Evolutionary conservation across 2,329 filamentous ascomycete species (phyloP).

Genomic region (Aspergillus sp.): DNA sequence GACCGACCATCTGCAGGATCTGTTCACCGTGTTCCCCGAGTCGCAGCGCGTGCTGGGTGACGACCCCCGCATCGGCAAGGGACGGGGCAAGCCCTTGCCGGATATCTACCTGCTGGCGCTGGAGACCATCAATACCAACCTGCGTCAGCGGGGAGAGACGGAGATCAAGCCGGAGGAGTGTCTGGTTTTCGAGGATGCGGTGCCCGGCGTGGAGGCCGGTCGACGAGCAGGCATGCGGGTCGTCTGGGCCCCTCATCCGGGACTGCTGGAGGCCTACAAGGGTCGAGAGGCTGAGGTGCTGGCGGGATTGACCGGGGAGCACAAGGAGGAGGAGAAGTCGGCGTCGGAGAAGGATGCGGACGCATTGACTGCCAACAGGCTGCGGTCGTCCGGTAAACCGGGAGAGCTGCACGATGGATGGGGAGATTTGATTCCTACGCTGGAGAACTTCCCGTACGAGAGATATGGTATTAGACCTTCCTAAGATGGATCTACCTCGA

Average conservation of each 20-base stretch:
- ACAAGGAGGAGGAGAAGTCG: conserved; percentile 53
- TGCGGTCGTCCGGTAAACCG: conserved; percentile 47
- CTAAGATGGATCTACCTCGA: conserved; percentile 5
- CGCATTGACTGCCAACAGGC: conserved; percentile 35
- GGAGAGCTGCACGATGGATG: conserved; percentile 62
- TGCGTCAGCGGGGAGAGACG: conserved; percentile 56
- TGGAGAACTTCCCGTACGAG: conserved; percentile 62
- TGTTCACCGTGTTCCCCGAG: conserved; percentile 62
- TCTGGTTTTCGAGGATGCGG: conserved; percentile 93
- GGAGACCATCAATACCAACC: conserved; percentile 74
- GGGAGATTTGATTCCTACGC: conserved; percentile 51
- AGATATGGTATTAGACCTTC: conserved; percentile 55
- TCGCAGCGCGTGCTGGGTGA: conserved; percentile 81
- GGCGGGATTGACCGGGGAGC: conserved; percentile 75
- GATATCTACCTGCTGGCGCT: conserved; percentile 92
- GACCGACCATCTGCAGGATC: conserved; percentile 55
- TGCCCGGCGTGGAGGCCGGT: conserved; percentile 88
- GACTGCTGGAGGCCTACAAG: conserved; percentile 70
- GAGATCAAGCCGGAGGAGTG: conserved; percentile 80
- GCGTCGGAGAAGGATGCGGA: conserved; percentile 40
- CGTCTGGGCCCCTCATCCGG: conserved; percentile 85
- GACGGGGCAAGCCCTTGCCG: conserved; percentile 88
- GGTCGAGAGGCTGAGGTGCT: conserved; percentile 79
- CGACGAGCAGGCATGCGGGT: conserved; percentile 92
- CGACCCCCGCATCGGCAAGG: conserved; percentile 71